Evolutionary conservation across 257 asterid species (phyloP), one percentile per base, ranked within the genome.

Genomic region (Forsythia suspensa): DNA sequence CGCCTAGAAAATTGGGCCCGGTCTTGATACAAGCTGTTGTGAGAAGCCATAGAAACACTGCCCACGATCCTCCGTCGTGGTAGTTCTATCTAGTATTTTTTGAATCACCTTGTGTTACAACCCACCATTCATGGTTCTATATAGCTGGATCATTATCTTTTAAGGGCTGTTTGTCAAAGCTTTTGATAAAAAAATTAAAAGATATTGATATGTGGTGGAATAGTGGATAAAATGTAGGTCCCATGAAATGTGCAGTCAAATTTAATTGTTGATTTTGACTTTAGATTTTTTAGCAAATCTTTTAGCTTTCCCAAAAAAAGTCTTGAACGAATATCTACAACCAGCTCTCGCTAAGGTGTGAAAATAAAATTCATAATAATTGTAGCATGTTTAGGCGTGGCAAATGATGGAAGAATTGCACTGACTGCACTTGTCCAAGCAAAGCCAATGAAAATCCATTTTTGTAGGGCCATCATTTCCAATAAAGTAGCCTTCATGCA

Each of bases 101-200:
- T 13, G 91, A 88, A 80, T 87, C 91, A 46, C 82, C 71, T 66
- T 88, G 88, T 24, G 88, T 87, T 21, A 85, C 81, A 38, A 85
- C 85, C 71, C 86, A 71, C 91, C 91, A 87, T 73, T 85, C 89
- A 41, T 87, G 88, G 70, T 87, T 88, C 61, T 85, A 88, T 42
- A 87, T 81, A 66, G 91, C 89, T 10, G 91, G 91, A 80, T 87
- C 85, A 80, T 88, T 85, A 75, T 83, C 91, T 84, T 87, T 87
- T 41, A 87, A 55, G 52, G 91, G 91, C 91, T 29, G 34, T 1
- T 29, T 29, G 34, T 29, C 34, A 29, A 29, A 29, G 34, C 34
- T 29, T 29, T 29, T 29, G 34, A 29, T 29, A 29, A 29, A 29
- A 29, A 29, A 1, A 0, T 29, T 29, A 29, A 29, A 29, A 29